phyloP scores from a whole-genome alignment of 73 alveolate species.

The Blepharisma stoltei region DNA sequence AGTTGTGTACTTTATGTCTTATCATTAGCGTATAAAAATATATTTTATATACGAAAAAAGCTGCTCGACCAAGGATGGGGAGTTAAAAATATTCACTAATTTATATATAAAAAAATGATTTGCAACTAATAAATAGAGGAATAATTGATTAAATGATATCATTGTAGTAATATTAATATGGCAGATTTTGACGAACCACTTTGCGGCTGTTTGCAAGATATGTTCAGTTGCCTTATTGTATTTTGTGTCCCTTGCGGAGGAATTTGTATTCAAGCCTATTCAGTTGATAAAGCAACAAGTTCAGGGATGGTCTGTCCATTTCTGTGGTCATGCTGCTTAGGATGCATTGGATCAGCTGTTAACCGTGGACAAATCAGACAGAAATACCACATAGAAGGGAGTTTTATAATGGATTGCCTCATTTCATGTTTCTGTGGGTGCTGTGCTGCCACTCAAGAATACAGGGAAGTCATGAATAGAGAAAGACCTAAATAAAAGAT shows the following conservation, averaged over 20 bases:
- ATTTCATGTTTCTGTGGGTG: not conserved
- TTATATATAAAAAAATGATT: no score
- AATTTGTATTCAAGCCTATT: not conserved
- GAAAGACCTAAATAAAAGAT: not conserved
- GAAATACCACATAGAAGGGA: constrained; percentile 2
- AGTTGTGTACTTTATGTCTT: no score
- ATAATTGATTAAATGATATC: no score
- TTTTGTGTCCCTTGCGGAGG: not conserved
- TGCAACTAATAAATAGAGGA: no score
- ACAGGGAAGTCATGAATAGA: constrained; percentile 4
- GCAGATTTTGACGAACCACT: not conserved
- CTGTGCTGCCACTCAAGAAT: constrained; percentile 22
- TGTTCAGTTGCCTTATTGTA: not conserved
- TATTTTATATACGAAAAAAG: no score
- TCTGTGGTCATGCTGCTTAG: not conserved
- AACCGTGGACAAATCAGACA: constrained; percentile 7
- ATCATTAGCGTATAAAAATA: no score
- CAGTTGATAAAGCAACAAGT: constrained; percentile 5
- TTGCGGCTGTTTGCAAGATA: not conserved
- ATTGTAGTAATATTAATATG: not conserved
- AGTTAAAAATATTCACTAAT: no score
- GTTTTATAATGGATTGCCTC: constrained; percentile 4
- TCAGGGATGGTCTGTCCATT: not conserved
- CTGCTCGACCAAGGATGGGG: no score
- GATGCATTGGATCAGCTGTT: not conserved